phyloP scores from a whole-genome alignment of 306 rosid species.

The Inga leiocalycina region DNA sequence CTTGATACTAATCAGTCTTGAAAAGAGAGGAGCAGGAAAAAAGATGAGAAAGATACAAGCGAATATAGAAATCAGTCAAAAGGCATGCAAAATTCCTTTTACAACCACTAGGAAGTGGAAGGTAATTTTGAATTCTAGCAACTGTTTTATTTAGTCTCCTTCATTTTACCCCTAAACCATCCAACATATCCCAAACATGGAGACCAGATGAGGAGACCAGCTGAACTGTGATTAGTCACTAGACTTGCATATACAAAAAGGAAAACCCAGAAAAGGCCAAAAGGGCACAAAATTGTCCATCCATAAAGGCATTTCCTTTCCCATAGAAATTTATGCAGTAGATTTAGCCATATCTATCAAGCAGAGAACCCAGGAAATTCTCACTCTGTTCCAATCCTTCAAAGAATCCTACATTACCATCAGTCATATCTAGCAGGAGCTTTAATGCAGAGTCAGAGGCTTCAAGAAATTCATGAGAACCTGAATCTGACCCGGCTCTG shows the following conservation, averaged over 20 bases:
- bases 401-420: constrained; percentile 41
- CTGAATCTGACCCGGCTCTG: constrained; percentile 34
- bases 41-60: not conserved
- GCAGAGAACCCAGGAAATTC: constrained; percentile 36
- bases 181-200: constrained; percentile 2
- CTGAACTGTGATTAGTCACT: not conserved
- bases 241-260: not conserved
- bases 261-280: constrained; percentile 12
- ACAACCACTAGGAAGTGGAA: not conserved
- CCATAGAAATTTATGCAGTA: constrained; percentile 5
- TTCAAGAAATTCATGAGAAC: constrained; percentile 47
- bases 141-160: constrained; percentile 14
- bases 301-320: constrained; percentile 29
- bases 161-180: constrained; percentile 1
- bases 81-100: not conserved
- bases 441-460: constrained; percentile 49
- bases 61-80: not conserved
- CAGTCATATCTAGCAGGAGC: constrained; percentile 53
- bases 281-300: constrained; percentile 10
- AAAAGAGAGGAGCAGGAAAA: not conserved
- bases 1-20: not conserved
- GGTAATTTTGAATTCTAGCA: constrained; percentile 18
- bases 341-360: constrained; percentile 36
- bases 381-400: constrained; percentile 36
- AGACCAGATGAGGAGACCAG: constrained; percentile 2